A percentile compares a stretch with the other conserved stretches of the same genome.
These are phyloP conservation scores for Rossbeevera mucosa DNA, from an alignment of 768 basidiomycete genomes.

Conservation along the genomic window DNA sequence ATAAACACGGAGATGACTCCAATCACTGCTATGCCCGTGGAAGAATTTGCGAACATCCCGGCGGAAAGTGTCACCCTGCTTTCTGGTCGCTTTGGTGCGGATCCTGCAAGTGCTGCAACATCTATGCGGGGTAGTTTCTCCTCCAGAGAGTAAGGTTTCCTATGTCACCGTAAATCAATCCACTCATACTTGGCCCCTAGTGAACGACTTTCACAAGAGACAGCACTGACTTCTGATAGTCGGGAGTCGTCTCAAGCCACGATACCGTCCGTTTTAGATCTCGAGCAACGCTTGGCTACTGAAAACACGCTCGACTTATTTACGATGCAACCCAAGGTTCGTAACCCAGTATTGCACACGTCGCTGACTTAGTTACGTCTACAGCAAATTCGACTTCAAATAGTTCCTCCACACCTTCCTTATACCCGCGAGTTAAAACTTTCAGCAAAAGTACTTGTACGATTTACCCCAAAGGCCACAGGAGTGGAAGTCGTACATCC, in stretches of 20 bases:
- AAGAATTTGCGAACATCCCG: neutral
- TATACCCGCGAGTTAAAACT: constrained; percentile 75
- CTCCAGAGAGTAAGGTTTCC: constrained; percentile 50
- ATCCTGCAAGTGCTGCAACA: constrained; percentile 42
- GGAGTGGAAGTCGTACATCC: constrained; percentile 70
- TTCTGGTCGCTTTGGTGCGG: constrained; percentile 20
- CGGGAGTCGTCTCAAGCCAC: constrained; percentile 49
- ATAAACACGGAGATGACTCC: neutral
- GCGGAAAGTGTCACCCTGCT: constrained; percentile 8
- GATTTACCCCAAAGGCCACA: constrained; percentile 72
- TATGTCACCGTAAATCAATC: neutral
- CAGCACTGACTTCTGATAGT: constrained; percentile 49
- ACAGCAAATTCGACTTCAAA: constrained; percentile 87
- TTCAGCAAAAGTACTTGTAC: constrained; percentile 66
- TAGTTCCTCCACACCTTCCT: constrained; percentile 71
- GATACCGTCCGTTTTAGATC: constrained; percentile 60
- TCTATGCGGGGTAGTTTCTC: constrained; percentile 50
- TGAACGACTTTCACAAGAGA: constrained; percentile 58
- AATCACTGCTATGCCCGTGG: neutral
- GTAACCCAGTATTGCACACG: constrained; percentile 2
- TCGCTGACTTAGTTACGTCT: constrained; percentile 4
- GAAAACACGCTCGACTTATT: constrained; percentile 87
- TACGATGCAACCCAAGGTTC: constrained; percentile 88
- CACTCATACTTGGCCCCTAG: constrained; percentile 31
- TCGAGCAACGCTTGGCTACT: constrained; percentile 77